A percentile compares a stretch with the other conserved stretches of the same genome.
Conservation (phyloP, 2,329 filamentous ascomycete species). For the Alternaria triticina region DNA sequence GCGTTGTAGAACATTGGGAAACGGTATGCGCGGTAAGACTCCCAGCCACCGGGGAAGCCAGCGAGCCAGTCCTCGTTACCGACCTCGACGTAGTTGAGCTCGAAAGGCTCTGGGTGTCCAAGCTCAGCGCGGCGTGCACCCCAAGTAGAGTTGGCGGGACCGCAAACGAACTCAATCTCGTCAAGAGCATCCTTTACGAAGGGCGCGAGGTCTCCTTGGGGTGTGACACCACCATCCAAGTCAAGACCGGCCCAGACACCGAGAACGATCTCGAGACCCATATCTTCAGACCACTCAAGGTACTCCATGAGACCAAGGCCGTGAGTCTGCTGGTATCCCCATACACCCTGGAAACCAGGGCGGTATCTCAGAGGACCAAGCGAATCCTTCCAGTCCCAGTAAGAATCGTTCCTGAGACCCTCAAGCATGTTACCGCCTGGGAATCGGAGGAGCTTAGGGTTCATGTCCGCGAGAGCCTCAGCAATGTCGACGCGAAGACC, state of each 20-base stretch:
- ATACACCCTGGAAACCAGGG: conserved; percentile 54
- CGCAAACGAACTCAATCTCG: conserved; percentile 46
- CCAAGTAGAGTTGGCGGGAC: conserved; percentile 38
- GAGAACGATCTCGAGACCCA: conserved; percentile 51
- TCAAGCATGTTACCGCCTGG: conserved; percentile 59
- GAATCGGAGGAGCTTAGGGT: conserved; percentile 57
- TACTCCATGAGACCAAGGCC: conserved; percentile 57
- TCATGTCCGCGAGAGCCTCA: conserved; percentile 52
- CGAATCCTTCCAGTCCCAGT: conserved; percentile 58
- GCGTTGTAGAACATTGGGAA: conserved; percentile 44
- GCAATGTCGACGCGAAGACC: conserved; percentile 59
- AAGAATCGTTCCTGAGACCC: conserved; percentile 31
- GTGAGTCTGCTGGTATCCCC: conserved; percentile 54
- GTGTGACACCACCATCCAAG: conserved; percentile 49
- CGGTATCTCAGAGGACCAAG: conserved; percentile 57
- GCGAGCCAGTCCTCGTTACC: conserved; percentile 50
- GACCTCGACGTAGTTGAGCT: conserved; percentile 48
- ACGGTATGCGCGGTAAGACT: conserved; percentile 41
- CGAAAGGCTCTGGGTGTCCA: conserved; percentile 46
- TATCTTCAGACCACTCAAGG: conserved; percentile 56
- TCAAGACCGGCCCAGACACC: conserved; percentile 55
- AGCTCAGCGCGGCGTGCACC: conserved; percentile 45
- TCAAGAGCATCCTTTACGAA: conserved; percentile 49
- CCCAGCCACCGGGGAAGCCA: conserved; percentile 35
- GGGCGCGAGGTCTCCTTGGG: conserved; percentile 46